Base-by-base conservation (phyloP, 163 green algal species). In the Smithsoniella earleae region DNA sequence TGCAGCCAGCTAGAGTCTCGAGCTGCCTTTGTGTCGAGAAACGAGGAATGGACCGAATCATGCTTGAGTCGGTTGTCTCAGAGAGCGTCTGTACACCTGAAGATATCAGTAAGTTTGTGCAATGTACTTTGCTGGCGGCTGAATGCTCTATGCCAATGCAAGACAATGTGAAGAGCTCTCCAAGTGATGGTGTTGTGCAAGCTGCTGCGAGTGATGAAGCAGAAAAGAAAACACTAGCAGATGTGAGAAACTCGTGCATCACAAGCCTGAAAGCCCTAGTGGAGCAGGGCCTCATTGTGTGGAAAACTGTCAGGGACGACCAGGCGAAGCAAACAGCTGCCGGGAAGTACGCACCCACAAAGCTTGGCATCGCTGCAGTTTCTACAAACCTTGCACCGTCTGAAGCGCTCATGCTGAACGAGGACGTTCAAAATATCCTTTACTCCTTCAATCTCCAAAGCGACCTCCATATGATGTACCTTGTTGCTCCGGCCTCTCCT, bases 401-500 rank as follows among this genome's bases (percentile, higher is more conserved):
- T 66, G 81, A 90, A 8, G 87, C 88, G 28, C 74, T 92, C 66
- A 72, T 80, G 25, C 65, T 87, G 0, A 82, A 90, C 69, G 66
- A 78, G 1, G 90, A 97, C 77, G 76, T 97, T 38, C 74, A 78
- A 30, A 75, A 62, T 0, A 87, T 90, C 0, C 73, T 81, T 8
- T 62, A 86, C 72, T 76, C 74, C 1, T 85, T 96, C 52, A 84
- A 93, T 28, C 62, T 96, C 79, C 73, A 81, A 36, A 88, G 81
- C 1, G 92, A 97, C 77, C 83, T 97, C 46, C 92, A 97, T 82
- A 81, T 96, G 22, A 87, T 89, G 18, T 97, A 88, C 82, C 82
- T 96, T 40, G 84, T 95, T 33, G 90, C 87, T 10, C 87, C 89
- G 22, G 4, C 25, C 30, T n/a, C 38, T 30, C n/a, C 25, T 16